Evolutionary conservation across 2,329 filamentous ascomycete species (phyloP).

Genomic region (Hypocrella siamensis): DNA sequence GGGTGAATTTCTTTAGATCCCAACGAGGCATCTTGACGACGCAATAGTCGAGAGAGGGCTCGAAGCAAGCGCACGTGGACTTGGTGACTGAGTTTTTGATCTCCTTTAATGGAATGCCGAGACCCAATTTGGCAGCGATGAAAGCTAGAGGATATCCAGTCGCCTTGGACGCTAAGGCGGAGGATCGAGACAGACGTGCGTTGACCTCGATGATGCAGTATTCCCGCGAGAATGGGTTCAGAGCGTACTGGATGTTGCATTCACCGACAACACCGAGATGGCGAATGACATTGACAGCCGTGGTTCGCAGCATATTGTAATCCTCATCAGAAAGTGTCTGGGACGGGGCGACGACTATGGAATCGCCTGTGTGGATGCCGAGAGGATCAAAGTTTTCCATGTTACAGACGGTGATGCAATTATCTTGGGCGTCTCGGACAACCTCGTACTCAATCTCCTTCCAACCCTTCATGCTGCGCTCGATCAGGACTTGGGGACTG

Average conservation of each 20-base stretch:
- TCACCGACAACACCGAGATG: constrained; percentile 95
- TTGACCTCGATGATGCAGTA: constrained; percentile 99
- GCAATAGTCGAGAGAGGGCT: constrained; percentile 93
- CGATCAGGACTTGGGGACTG: constrained; percentile 89
- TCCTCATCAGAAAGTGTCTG: constrained; percentile 95
- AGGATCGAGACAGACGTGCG: constrained; percentile 86
- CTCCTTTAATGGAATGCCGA: constrained; percentile 89
- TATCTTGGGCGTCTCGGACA: constrained; percentile 85
- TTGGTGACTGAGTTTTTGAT: constrained; percentile 94
- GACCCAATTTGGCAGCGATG: constrained; percentile 89
- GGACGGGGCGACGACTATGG: constrained; percentile 92
- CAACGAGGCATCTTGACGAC: constrained; percentile 98
- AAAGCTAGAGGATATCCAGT: constrained; percentile 94
- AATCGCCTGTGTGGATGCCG: constrained; percentile 95
- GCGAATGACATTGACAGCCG: constrained; percentile 90
- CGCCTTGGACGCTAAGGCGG: constrained; percentile 88
- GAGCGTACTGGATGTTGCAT: constrained; percentile 96
- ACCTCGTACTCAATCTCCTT: constrained; percentile 99
- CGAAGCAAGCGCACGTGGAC: constrained; percentile 92
- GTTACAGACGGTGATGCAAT: constrained; percentile 99
- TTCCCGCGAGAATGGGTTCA: constrained; percentile 88
- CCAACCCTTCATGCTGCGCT: constrained; percentile 99
- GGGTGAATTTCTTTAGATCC: constrained; percentile 98
- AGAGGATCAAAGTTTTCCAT: constrained; percentile 99
- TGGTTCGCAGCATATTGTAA: constrained; percentile 97